Evolutionary conservation across 2,329 filamentous ascomycete species (phyloP), one percentile per base, ranked within the genome.

Genomic region (Aspergillus brasiliensis): DNA sequence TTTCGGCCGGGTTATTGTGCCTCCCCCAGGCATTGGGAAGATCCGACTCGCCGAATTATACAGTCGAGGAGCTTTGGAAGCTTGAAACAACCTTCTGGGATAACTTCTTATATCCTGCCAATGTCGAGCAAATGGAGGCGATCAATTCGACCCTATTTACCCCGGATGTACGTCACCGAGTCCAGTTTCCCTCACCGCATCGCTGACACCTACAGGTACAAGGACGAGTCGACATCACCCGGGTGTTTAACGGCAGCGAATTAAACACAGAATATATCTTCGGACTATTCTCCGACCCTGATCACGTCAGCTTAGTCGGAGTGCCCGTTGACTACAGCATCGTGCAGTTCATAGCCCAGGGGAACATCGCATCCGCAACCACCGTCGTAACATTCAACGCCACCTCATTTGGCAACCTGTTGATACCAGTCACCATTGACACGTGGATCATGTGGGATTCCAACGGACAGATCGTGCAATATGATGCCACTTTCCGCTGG

Each of bases 131-230:
- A 47, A 57, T 65, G 62, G 25, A 52, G 53, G 51, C 65, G 54
- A 46, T 57, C 57, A 62, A 62, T 40, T 55, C 52, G 10, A 55
- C 52, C 3, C 8, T 55, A 2, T 55, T 55, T 5, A 31, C 52
- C 2, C 25, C 17, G 2, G 27, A 55, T 31, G 38, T 46, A 46
- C 11, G 38, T 42, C 8, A 10, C 17, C 3, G 40, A 8, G 8
- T 44, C n/a, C n/a, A 11, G 8, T 44, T 21, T 23, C 11, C 28
- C 1, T 6, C 15, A 0, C 5, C 13, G 0, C 2, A 5, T 13
- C 5, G 31, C 40, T 46, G 19, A 55, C 23, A 15, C 1, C n/a
- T n/a, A 8, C 69, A 69, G 61, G 49, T 78, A 77, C 40, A 83
- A 57, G 62, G 62, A 31, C 62, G 59, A 11, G 59, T 64, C 17